A percentile compares a stretch with the other conserved stretches of the same genome.
Conservation (phyloP, 129 eudicot genomes). For the Erigeron canadensis region DNA sequence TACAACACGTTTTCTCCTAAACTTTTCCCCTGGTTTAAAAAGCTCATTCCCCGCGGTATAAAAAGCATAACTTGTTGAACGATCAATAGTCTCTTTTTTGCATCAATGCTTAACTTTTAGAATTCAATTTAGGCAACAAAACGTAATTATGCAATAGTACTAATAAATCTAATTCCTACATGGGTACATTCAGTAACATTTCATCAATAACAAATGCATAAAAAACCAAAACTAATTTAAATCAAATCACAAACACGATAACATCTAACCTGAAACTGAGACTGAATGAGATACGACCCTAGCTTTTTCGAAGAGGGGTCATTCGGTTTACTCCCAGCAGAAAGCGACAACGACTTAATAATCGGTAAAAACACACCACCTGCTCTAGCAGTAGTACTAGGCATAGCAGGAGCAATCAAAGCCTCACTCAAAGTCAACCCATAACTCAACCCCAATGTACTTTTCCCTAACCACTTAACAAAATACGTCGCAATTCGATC, state of each 20-base stretch:
- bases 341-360: constrained; percentile 66
- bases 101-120: background rate
- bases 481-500: constrained; percentile 87
- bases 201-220: constrained; percentile 7
- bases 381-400: constrained; percentile 91
- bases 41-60: too few species aligned
- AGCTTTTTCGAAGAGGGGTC: constrained; percentile 61
- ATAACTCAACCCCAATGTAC: constrained; percentile 83
- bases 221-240: background rate
- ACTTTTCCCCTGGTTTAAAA: too few species aligned
- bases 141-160: background rate
- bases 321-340: constrained; percentile 75
- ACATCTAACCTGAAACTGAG: constrained; percentile 75
- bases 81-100: background rate
- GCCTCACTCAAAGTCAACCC: constrained; percentile 90
- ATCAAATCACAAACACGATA: background rate
- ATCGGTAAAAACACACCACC: constrained; percentile 95
- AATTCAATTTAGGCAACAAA: constrained; percentile 11
- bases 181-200: constrained; percentile 7
- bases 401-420: constrained; percentile 96
- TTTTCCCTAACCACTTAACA: constrained; percentile 83
- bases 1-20: too few species aligned
- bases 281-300: constrained; percentile 72
- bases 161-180: constrained; percentile 1
- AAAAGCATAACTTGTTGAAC: background rate